A percentile compares a stretch with the other conserved stretches of the same genome.
phyloP scores from a whole-genome alignment of 73 alveolate genomes.

The Tetrahymena borealis region DNA sequence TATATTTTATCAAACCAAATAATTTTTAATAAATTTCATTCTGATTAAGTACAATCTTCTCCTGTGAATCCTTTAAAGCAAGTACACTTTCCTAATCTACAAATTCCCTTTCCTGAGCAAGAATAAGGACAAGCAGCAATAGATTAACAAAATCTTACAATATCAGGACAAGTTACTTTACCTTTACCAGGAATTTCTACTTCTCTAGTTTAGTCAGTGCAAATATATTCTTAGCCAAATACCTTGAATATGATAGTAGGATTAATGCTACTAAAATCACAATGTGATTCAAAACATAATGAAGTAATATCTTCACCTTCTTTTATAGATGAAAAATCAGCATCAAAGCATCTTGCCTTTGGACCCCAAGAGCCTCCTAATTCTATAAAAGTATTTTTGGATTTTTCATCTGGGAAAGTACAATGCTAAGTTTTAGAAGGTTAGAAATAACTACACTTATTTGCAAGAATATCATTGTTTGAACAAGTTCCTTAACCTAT shows the following conservation, averaged over 20 bases:
- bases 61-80: not conserved
- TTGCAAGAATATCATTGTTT: not conserved
- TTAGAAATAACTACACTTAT: conserved; percentile 11
- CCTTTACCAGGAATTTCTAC: not conserved
- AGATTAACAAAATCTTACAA: not conserved
- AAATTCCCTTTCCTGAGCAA: not conserved
- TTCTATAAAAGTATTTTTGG: not conserved
- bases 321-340: not conserved
- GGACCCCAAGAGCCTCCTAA: not conserved
- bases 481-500: conserved; percentile 23
- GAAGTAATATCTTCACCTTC: not conserved
- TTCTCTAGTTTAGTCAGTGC: not conserved
- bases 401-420: not conserved
- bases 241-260: not conserved
- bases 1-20: not conserved
- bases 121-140: not conserved
- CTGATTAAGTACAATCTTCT: not conserved
- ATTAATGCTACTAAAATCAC: not conserved
- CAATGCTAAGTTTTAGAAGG: not conserved
- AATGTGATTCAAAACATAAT: not conserved
- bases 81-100: not conserved
- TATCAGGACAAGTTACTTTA: not conserved
- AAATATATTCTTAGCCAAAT: not conserved
- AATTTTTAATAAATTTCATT: not conserved
- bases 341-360: not conserved